Base-by-base conservation (phyloP, 177 flowering plant genomes). In the Vitis hybrid region DNA sequence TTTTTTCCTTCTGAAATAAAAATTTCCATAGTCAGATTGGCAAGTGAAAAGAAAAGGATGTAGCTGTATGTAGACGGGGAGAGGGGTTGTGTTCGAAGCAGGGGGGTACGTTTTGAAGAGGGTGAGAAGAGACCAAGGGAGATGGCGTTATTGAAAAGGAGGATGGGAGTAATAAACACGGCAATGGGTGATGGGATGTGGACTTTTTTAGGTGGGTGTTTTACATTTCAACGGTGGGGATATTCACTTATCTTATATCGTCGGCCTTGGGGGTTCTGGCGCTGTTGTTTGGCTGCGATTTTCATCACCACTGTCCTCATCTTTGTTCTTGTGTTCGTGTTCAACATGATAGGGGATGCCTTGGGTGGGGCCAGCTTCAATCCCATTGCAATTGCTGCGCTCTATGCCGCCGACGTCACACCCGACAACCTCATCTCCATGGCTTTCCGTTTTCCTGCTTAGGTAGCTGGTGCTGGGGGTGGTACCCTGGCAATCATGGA, bases 281-380 rank as follows among this genome's bases (percentile, higher is more conserved):
- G 13, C 9, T 74, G 3, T 35, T 64, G 56, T 62, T 62, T 19
- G 65, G 69, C 76, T 2, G 11, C 70, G 2, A 64, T 82, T 4
- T 15, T 75, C 54, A 84, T 88, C 73, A 81, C 84, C 15, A 85
- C 88, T 17, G 1, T 50, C 1, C 77, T 91, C n/a, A 72, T 93
- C 46, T 82, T 79, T 56, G 13, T 80, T 9, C 82, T 88, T 12
- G 83, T 93, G 12, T 83, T 90, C 62, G 32, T 91, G 1, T 94
- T 91, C 78, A 81, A 54, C 24, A 10, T 85, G 8, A 72, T 95
- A 49, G 97, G 87, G 1, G 83, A 77, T 3, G 70, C 68, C 27
- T 32, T 94, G 32, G 98, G 98, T 30, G 98, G 98, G 0, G 97
- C 98, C 50, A 85, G 86, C 70, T 94, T 92, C 63, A 94, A 92